Base-by-base conservation (phyloP, 306 rosid species). In the Cucumis melo region DNA sequence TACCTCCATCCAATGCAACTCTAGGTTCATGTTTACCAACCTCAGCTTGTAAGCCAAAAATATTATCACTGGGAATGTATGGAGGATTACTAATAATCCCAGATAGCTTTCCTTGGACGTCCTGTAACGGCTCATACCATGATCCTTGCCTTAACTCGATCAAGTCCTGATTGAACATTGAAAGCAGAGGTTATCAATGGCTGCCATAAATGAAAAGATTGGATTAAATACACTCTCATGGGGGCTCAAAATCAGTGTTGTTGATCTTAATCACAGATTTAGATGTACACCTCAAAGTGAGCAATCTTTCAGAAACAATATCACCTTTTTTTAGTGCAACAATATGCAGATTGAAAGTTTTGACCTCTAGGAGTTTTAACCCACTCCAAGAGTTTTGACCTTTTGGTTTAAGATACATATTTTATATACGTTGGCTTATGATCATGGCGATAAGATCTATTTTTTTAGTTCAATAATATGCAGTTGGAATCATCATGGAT, bases 61-160 rank as follows among this genome's bases (percentile, higher is more conserved):
- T 87, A 29, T 89, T 79, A 59, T 79, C 86, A 77, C 93, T 90
- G 51, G 97, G 97, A 68, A 94, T 90, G 78, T 94, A 94, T 0
- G 97, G 98, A 53, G 95, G 97, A 81, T 94, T 91, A 78, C 98
- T 94, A 27, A 94, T 85, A 64, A 91, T 80, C 61, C 96, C 96
- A 1, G 91, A 80, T 81, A 94, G 87, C 76, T 81, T 83, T 76
- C 96, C 91, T 80, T 82, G 86, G 83, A 89, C 74, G 54, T 82
- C 91, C 77, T 87, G 84, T 82, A 91, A 79, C 12, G 97, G 97
- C 53, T 87, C 88, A 63, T 90, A 92, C 98, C 97, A 94, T 6
- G 97, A 90, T 75, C 96, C 98, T 84, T 87, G 87, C 84, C 96
- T 84, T 24, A 76, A 76, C 57, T 76, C 79, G 24, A 76, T 76